Base-by-base conservation (phyloP, 805 yeast genomes). In the Pichia paraexigua region DNA sequence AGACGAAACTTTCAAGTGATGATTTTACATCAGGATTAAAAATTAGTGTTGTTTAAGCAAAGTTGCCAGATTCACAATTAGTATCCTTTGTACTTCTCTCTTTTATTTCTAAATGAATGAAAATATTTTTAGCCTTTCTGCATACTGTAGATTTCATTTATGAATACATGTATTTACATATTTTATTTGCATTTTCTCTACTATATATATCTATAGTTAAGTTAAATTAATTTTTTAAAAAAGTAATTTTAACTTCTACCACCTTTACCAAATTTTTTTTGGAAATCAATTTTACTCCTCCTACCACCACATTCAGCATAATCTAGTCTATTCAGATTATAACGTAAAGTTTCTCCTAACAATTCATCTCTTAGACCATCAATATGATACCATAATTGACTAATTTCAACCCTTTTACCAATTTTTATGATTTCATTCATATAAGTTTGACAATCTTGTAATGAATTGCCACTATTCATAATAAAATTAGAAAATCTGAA, bases 381-480 rank as follows among this genome's bases (percentile, higher is more conserved):
- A 12, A 92, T 73, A 59, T 86, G 88, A 60, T 84, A 87, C 96
- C 97, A 90, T 21, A 89, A 70, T 62, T 85, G 78, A 58, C 80
- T 79, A 35, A 78, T 78, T 7, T 83, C 70, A 3, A 81, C 67
- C 52, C 89, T 73, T 1, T 73, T 71, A 1, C 96, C 96, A 20
- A 67, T 70, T 17, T 71, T 70, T 50, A 89, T 64, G 5, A 83
- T 76, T 11, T 73, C 69, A 41, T 74, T 72, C 96, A 92, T 89
- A 20, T 74, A 68, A 18, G 68, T 66, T 46, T 75, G 78, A 0
- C 84, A 92, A 18, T 77, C 72, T 2, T 77, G 79, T 17, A 72
- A 60, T 2, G 80, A 77, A 39, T 76, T 71, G 41, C 87, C 83
- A 65, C 95, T 82, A 59, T 87, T 79, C 40, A 73, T 64, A 39